Evolutionary conservation across 225 moss, liverwort and hornwort species (phyloP), one percentile per base, ranked within the genome.

Genomic region (Rhytidiadelphus loreus): DNA sequence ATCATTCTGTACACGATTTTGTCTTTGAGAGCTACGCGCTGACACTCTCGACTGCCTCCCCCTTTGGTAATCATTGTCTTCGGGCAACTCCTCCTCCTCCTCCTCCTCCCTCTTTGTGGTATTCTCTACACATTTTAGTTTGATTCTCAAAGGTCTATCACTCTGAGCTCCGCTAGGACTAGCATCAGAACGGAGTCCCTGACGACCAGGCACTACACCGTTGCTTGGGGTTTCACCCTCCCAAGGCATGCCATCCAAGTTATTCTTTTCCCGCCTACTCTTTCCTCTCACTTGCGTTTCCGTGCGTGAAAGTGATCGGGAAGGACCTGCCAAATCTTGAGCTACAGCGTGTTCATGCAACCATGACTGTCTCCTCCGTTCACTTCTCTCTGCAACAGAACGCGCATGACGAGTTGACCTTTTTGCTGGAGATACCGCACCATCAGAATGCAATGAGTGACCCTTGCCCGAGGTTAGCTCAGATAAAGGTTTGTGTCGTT

Each of bases 401-500:
- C 94, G 92, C 81, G 90, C 77, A 83, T 95, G 89, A 87, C 96
- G 94, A 74, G 90, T 77, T 65, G 95, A 88, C 60, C 93, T 92
- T 84, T 89, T 94, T 17, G 74, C 91, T 74, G 93, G 89, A 50
- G 79, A 88, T 66, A 53, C 77, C 41, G 88, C 85, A 84, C 84
- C 89, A 81, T 90, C 92, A 43, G 88, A 90, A 69, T 90, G 91
- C 56, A 90, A 74, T 53, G 89, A 89, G 58, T 93, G 92, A 57
- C 88, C 86, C 43, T 89, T 94, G 62, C 86, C 94, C 59, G 94
- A 95, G 88, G 91, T 92, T 59, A 96, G 84, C 87, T 97, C 95
- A 66, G 93, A 96, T 32, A 95, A 87, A 78, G 95, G 92, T 90
- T 91, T 97, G 89, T 93, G 95, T 57, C 93, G 91, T 73, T 92